A percentile compares a stretch with the other conserved stretches of the same genome.
These are phyloP conservation scores for Cyberlindnera maritima DNA, from an alignment of 805 yeast species.

Conservation along the genomic window DNA sequence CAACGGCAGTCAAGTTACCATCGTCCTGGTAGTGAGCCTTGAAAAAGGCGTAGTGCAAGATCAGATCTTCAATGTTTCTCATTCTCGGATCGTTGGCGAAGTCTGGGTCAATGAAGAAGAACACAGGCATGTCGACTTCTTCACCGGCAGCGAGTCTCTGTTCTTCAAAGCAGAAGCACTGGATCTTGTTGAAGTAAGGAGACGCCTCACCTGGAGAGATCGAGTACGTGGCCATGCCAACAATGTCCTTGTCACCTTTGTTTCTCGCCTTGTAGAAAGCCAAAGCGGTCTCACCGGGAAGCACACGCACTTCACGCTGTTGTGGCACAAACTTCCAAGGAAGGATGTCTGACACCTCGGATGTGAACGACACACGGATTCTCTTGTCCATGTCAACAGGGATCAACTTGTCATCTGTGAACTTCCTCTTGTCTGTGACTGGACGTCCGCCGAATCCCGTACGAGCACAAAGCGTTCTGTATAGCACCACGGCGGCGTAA, in stretches of 20 bases:
- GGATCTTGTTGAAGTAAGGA: conserved; percentile 94
- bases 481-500: conserved; percentile 90
- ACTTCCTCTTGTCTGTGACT: conserved; percentile 74
- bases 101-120: conserved; percentile 95
- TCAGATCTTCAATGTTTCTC: conserved; percentile 87
- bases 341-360: conserved; percentile 83
- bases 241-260: conserved; percentile 79
- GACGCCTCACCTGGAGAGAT: conserved; percentile 97
- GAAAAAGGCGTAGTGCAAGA: conserved; percentile 91
- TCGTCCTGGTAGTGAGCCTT: conserved; percentile 47
- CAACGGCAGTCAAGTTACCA: conserved; percentile 33
- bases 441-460: conserved; percentile 98
- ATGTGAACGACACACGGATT: conserved; percentile 81
- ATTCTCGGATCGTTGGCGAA: conserved; percentile 89
- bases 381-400: conserved; percentile 86
- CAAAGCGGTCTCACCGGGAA: conserved; percentile 97
- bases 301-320: conserved; percentile 86
- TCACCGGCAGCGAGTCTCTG: conserved; percentile 92
- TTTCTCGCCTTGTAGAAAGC: conserved; percentile 95
- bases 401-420: conserved; percentile 81
- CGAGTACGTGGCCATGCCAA: conserved; percentile 98
- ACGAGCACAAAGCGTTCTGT: conserved; percentile 86
- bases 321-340: conserved; percentile 97
- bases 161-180: conserved; percentile 97
- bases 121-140: conserved; percentile 98